Evolutionary conservation across 768 basidiomycete species (phyloP).

Genomic region (Lentinula edodes): DNA sequence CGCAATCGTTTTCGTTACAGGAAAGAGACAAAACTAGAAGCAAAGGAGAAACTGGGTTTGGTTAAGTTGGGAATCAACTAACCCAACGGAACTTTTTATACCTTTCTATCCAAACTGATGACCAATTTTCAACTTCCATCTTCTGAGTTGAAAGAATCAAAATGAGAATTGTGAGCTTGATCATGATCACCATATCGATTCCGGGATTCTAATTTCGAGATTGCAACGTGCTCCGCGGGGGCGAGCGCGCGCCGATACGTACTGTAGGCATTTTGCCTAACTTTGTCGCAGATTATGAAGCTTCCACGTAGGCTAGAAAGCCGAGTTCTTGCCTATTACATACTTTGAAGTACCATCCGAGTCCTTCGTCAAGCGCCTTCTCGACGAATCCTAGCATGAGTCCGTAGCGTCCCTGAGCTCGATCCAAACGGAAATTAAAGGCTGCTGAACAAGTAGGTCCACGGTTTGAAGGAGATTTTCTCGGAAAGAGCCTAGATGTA

Average conservation of each 20-base stretch:
- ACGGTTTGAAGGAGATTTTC: too few species aligned
- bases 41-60: not conserved
- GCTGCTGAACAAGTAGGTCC: not conserved
- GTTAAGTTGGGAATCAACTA: not conserved
- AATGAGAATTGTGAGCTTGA: not conserved
- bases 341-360: not conserved
- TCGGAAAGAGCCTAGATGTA: too few species aligned
- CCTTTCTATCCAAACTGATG: not conserved
- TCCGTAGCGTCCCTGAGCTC: not conserved
- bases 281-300: not conserved
- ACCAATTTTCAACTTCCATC: not conserved
- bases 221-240: conserved; percentile 5
- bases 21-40: not conserved
- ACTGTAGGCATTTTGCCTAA: not conserved
- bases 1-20: not conserved
- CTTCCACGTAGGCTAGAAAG: not conserved
- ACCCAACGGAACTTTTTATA: not conserved
- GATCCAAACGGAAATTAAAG: not conserved
- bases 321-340: not conserved
- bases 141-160: not conserved
- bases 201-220: not conserved
- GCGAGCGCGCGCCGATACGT: not conserved
- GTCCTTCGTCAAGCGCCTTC: not conserved
- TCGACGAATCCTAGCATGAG: not conserved
- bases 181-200: not conserved